These are phyloP conservation scores for Coccomyxa subellipsoidea DNA, from an alignment of 163 green algal species.

Conservation along the genomic window DNA sequence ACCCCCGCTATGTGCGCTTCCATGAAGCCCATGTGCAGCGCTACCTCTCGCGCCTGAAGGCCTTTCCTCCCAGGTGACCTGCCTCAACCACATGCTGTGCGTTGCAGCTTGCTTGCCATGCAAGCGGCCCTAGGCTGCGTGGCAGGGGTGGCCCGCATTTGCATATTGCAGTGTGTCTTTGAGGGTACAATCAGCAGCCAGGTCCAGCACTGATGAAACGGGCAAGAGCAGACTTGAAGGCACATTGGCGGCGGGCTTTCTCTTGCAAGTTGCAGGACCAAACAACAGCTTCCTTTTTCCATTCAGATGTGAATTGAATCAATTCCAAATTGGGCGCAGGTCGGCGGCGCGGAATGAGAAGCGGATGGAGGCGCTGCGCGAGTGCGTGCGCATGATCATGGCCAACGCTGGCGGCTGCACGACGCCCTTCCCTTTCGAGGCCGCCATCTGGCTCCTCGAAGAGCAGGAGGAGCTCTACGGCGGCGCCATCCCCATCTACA, in stretches of 20 bases:
- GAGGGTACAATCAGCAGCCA: no score
- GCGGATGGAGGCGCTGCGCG: conserved; percentile 45
- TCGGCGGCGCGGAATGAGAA: conserved; percentile 45
- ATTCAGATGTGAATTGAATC: no score
- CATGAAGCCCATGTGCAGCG: conserved; percentile 53
- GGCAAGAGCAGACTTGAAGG: no score
- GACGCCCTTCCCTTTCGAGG: conserved; percentile 53
- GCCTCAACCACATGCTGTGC: background rate
- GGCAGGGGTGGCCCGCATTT: no score
- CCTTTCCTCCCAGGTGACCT: conserved; percentile 38
- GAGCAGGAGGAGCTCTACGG: conserved; percentile 63
- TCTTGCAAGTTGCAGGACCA: no score
- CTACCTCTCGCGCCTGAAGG: conserved; percentile 45
- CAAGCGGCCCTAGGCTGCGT: no score
- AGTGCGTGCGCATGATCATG: conserved; percentile 45
- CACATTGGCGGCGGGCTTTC: no score
- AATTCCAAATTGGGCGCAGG: conserved; percentile 12
- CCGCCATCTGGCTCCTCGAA: conserved; percentile 63
- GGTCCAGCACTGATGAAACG: no score
- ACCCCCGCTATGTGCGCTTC: conserved; percentile 38
- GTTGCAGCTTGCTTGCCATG: no score
- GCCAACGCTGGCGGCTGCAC: conserved; percentile 24
- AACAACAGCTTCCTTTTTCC: no score
- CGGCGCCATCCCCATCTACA: conserved; percentile 17
- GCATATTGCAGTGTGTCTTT: no score